Conservation (phyloP, 148 eudicot species). For the Rhododendron vialii region DNA sequence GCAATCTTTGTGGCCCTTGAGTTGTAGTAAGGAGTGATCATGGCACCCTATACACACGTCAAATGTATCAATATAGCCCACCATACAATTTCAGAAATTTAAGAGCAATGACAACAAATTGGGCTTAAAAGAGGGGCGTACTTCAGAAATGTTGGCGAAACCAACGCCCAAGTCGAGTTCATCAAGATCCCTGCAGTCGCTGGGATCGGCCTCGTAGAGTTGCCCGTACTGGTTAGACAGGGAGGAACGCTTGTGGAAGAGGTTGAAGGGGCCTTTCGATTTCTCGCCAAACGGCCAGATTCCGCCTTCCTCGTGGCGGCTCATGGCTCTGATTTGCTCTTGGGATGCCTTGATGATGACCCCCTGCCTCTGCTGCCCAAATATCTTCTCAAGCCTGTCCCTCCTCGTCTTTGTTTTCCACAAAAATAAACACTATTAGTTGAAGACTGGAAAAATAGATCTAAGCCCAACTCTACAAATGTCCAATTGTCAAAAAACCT, state of each 20-base stretch:
- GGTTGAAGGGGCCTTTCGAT: slow-evolving; percentile 32
- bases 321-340: slow-evolving; percentile 68
- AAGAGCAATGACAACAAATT: too few relatives aligned
- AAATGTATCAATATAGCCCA: background rate
- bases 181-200: slow-evolving; percentile 33
- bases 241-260: slow-evolving; percentile 41
- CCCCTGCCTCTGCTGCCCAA: slow-evolving; percentile 48
- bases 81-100: too few relatives aligned
- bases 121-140: background rate
- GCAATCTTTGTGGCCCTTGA: slow-evolving; percentile 63
- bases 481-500: background rate
- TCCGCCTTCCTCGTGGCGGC: slow-evolving; percentile 38
- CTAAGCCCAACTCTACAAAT: background rate
- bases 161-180: slow-evolving; percentile 44
- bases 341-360: slow-evolving; percentile 43
- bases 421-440: background rate
- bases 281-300: slow-evolving; percentile 59
- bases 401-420: slow-evolving; percentile 24
- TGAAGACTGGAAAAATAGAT: background rate
- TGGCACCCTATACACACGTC: slow-evolving; percentile 37
- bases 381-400: slow-evolving; percentile 41
- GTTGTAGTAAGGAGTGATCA: slow-evolving; percentile 55
- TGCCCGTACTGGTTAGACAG: slow-evolving; percentile 52
- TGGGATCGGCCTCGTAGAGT: slow-evolving; percentile 36
- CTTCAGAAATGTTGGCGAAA: slow-evolving; percentile 67